Conservation (phyloP, 495 filamentous ascomycete species). For the Penicillium salamii region DNA sequence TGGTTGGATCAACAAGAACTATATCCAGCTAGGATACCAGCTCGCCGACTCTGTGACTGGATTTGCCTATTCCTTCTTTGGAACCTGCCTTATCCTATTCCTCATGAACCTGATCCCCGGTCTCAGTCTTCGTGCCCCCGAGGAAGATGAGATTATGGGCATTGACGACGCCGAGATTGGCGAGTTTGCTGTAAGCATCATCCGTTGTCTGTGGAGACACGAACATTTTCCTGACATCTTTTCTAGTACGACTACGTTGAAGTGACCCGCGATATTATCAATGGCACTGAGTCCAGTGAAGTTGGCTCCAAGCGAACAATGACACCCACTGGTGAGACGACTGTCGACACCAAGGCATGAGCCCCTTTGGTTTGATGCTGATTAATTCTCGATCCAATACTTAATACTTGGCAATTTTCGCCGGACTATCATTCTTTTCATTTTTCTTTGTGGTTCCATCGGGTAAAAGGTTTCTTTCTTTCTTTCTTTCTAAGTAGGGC, state of each 20-base stretch:
- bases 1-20: conserved; percentile 90
- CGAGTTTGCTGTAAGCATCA: conserved; percentile 74
- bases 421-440: neutral
- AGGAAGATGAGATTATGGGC: conserved; percentile 86
- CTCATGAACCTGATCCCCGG: conserved; percentile 85
- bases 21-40: conserved; percentile 85
- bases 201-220: too few species aligned
- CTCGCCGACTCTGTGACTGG: conserved; percentile 83
- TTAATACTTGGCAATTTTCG: conserved; percentile 7
- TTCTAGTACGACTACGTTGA: conserved; percentile 90
- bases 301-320: conserved; percentile 33
- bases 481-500: too few species aligned
- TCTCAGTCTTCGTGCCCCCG: conserved; percentile 71
- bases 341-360: conserved; percentile 34
- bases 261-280: conserved; percentile 78
- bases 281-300: conserved; percentile 47
- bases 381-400: conserved; percentile 3
- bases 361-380: neutral
- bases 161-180: conserved; percentile 96
- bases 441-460: neutral
- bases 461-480: too few species aligned
- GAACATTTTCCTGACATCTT: conserved; percentile 5
- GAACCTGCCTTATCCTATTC: conserved; percentile 83
- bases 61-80: conserved; percentile 80
- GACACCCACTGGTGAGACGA: conserved; percentile 22